phyloP scores from a whole-genome alignment of 495 filamentous ascomycete genomes.

The Glarea lozoyensis region DNA sequence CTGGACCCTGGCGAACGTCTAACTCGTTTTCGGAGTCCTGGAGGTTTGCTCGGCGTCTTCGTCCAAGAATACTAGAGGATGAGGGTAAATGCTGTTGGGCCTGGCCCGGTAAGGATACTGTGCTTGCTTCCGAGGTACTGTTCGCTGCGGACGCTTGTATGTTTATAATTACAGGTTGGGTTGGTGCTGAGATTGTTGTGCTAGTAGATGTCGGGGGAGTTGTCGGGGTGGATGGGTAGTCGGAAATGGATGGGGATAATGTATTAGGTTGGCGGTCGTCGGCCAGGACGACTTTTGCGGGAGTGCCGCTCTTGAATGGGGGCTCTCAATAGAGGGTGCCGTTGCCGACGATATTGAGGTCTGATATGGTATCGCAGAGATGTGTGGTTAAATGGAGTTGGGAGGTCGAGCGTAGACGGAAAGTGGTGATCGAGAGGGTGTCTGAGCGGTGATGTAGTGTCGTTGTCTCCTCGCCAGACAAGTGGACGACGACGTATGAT shows the following conservation, averaged over 20 bases:
- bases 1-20: slow-evolving; percentile 6
- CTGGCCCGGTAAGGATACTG: slow-evolving; percentile 6
- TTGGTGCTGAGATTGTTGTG: slow-evolving; percentile 28
- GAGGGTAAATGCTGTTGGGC: slow-evolving; percentile 5
- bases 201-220: slow-evolving; percentile 25
- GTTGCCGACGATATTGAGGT: slow-evolving; percentile 3
- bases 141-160: neutral
- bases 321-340: slow-evolving; percentile 2
- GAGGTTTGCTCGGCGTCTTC: slow-evolving; percentile 15
- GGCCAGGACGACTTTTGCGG: slow-evolving; percentile 35
- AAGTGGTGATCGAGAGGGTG: neutral
- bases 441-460: too few relatives aligned
- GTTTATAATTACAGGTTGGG: slow-evolving; percentile 2
- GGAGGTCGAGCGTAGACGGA: neutral
- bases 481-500: too few relatives aligned
- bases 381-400: neutral
- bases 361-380: neutral
- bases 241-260: slow-evolving; percentile 27
- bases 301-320: slow-evolving; percentile 18
- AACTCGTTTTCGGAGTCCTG: slow-evolving; percentile 10
- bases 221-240: slow-evolving; percentile 36
- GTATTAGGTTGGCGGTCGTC: slow-evolving; percentile 27
- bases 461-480: too few relatives aligned
- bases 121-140: slow-evolving; percentile 10
- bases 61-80: slow-evolving; percentile 15